These are phyloP conservation scores for Pseudonectria foliicola DNA, from an alignment of 2,329 filamentous ascomycete species.

Conservation along the genomic window DNA sequence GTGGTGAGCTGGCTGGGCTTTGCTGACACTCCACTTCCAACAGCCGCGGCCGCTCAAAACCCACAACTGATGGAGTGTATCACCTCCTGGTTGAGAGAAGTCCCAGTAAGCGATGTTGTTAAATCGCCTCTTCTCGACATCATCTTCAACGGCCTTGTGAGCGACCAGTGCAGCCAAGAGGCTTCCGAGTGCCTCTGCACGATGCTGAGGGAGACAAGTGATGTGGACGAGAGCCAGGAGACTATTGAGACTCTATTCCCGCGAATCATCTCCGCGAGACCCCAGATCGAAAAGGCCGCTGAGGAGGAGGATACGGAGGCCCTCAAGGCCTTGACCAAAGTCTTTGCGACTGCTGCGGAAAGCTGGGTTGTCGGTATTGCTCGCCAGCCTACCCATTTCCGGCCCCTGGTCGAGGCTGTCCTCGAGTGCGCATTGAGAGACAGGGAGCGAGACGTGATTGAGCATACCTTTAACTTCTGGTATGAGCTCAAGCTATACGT, in stretches of 20 bases:
- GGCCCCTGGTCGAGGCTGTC: constrained; percentile 77
- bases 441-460: constrained; percentile 82
- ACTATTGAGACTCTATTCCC: constrained; percentile 80
- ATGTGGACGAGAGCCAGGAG: constrained; percentile 83
- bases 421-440: constrained; percentile 88
- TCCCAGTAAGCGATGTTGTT: constrained; percentile 75
- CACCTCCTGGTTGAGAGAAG: constrained; percentile 92
- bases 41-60: constrained; percentile 72
- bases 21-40: constrained; percentile 9
- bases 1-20: not conserved
- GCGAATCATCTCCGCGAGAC: constrained; percentile 65
- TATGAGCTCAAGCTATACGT: constrained; percentile 97
- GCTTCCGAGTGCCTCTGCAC: constrained; percentile 89
- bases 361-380: constrained; percentile 92
- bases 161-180: constrained; percentile 73
- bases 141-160: constrained; percentile 68
- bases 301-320: constrained; percentile 77
- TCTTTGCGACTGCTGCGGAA: constrained; percentile 90
- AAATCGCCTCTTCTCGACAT: constrained; percentile 78
- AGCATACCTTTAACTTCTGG: constrained; percentile 95
- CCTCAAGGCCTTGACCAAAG: constrained; percentile 80
- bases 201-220: constrained; percentile 84
- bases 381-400: constrained; percentile 73
- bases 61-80: constrained; percentile 91
- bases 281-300: constrained; percentile 67